These are phyloP conservation scores for Metarhizium humberi DNA, from an alignment of 2,329 filamentous ascomycete species.

Conservation along the genomic window DNA sequence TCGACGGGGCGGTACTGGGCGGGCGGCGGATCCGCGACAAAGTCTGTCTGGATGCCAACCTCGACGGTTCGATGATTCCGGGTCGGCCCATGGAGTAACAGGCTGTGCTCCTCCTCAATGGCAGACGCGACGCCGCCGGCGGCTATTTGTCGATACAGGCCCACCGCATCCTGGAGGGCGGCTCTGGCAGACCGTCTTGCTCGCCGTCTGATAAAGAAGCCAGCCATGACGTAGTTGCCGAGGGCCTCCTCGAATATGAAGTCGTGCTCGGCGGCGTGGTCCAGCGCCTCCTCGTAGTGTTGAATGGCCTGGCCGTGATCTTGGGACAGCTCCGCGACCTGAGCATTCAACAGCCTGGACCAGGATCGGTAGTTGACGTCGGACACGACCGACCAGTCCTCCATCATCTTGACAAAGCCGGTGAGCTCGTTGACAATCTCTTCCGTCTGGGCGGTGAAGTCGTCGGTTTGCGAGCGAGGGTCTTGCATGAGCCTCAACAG, in stretches of 20 bases:
- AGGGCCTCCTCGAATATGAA: constrained; percentile 65
- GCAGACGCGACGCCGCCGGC: constrained; percentile 60
- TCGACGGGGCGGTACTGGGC: constrained; percentile 41
- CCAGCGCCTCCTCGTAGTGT: constrained; percentile 61
- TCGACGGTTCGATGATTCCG: constrained; percentile 51
- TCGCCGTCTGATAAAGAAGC: constrained; percentile 56
- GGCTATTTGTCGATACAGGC: constrained; percentile 59
- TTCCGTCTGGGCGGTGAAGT: constrained; percentile 31
- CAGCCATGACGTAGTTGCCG: constrained; percentile 64
- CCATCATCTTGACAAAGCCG: constrained; percentile 49
- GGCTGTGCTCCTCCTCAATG: constrained; percentile 58
- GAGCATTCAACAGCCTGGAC: constrained; percentile 59
- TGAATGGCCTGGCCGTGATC: constrained; percentile 50
- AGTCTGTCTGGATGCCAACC: constrained; percentile 60
- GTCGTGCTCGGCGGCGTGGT: constrained; percentile 59
- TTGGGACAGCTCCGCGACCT: constrained; percentile 53
- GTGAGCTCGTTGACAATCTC: constrained; percentile 44
- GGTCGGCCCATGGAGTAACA: constrained; percentile 54
- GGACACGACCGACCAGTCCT: constrained; percentile 53
- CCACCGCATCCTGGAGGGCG: constrained; percentile 58
- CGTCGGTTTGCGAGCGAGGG: constrained; percentile 32
- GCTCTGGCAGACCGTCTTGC: constrained; percentile 60
- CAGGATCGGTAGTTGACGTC: constrained; percentile 64
- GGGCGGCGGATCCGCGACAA: constrained; percentile 46
- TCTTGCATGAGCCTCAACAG: constrained; percentile 41